Percentiles rank a stretch among this genome's conserved stretches.
Conservation (phyloP, 1,284 basidiomycete species). For the Schizophyllum commune region DNA sequence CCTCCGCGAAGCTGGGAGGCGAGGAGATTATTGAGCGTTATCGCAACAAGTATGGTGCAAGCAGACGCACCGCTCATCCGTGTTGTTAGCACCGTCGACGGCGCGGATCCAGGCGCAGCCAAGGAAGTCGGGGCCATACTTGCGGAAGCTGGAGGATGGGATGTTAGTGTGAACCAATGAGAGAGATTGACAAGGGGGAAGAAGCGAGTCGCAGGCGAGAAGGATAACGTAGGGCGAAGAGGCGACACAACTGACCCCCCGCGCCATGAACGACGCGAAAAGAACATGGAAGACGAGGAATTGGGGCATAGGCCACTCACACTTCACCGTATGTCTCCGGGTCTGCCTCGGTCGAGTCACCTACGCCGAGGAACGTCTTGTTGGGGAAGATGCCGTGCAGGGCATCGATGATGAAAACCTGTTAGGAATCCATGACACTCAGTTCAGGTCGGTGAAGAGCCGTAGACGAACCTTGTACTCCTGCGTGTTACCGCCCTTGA, state of each 20-base stretch:
- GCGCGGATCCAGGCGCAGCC: slow-evolving; percentile 18
- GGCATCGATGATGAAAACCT: slow-evolving; percentile 25
- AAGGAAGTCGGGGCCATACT: slow-evolving; percentile 23
- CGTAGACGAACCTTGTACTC: background rate
- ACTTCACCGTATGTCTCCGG: slow-evolving; percentile 31
- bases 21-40: slow-evolving; percentile 27
- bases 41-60: no score
- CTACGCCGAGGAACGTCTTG: slow-evolving; percentile 30
- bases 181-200: background rate
- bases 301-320: slow-evolving; percentile 16
- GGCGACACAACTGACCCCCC: background rate
- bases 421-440: slow-evolving; percentile 13
- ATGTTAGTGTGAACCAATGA: background rate
- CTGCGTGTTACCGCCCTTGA: background rate
- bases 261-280: background rate
- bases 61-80: slow-evolving; percentile 11
- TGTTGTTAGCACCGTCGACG: slow-evolving; percentile 24
- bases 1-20: slow-evolving; percentile 35
- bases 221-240: no score
- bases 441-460: background rate
- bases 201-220: no score
- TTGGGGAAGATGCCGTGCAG: slow-evolving; percentile 30
- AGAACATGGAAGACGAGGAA: background rate
- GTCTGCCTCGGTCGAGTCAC: slow-evolving; percentile 33
- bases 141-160: slow-evolving; percentile 20